Evolutionary conservation across 768 basidiomycete species (phyloP), one percentile per base, ranked within the genome.

Genomic region (Ramaria sp.): DNA sequence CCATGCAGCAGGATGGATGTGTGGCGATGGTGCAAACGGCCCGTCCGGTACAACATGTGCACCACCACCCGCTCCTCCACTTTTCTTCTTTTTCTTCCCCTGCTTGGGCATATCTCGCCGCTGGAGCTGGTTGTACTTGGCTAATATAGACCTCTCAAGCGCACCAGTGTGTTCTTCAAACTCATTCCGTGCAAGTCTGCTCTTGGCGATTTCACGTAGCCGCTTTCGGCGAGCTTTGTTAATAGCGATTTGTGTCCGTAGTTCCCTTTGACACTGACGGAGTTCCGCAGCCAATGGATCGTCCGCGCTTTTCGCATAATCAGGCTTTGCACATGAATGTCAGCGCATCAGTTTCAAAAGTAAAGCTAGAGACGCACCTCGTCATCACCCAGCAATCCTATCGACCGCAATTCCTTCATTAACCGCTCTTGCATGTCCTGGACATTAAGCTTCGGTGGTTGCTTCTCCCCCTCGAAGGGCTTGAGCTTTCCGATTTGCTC

Each of bases 241-340:
- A 56, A 81, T 76, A 8, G 82, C 77, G 2, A 86, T 73, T 48
- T 97, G 87, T 5, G 70, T 71, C 9, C 85, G 80, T 5, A 99
- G 76, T 59, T 91, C 81, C 13, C 76, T 71, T 65, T 99, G 96
- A 16, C 90, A 88, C 41, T 89, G 83, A 2, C 95, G 85, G 0
- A 99, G 78, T 1, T 90, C 86, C 1, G 88, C 82, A 7, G 93
- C 85, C 48, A 99, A 88, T 30, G 94, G 93, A 67, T 99, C 96
- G 64, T 98, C 95, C 36, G 53, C 25, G 13, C 43, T 55, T 37
- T 55, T 55, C 3, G 53, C 20, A 30, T 55, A 55, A 37, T 55
- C 44, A 36, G 53, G 53, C 53, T 55, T 22, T 34, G 32, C 25
- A 48, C 18, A 18, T 3, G 16, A 39, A 37, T 32, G 18, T 93